Evolutionary conservation across 495 filamentous ascomycete genomes (phyloP), one percentile per base, ranked within the genome.

Genomic region (Immersiella caudata): DNA sequence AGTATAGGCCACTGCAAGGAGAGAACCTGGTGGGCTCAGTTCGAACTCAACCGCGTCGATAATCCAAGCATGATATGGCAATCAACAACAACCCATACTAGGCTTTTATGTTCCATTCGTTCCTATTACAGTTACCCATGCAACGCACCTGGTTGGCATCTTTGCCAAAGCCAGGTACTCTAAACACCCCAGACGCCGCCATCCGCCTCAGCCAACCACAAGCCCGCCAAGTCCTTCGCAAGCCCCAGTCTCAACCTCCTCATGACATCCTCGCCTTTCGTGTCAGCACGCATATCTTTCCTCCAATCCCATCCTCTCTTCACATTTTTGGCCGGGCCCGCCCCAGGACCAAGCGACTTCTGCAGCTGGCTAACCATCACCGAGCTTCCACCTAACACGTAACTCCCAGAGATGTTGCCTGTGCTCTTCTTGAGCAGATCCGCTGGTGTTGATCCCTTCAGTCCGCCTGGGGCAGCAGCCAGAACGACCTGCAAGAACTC

Each of bases 291-390:
- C 60, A 94, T 75, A 12, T 85, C 86, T 6, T 79, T 81, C 68
- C 93, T 79, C 93, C 93, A 97, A 79, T 97, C 93, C 93, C 93
- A 97, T 0, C 89, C 90, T 60, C 91, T 81, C 75, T 85, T 83
- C 18, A 81, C 69, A 29, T 79, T 76, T 70, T 84, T 83, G 75
- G 65, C 67, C 54, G 61, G 63, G 56, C 62, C n/a, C 29, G 68
- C 36, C 16, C 49, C 49, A 14, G 35, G 21, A 12, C 64, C 66
- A 14, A 86, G 82, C 3, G 81, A 86, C 59, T 80, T 83, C 58
- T 85, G 85, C 68, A 88, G 78, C 66, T 86, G 81, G n/a, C 86
- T 89, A 3, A 85, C 86, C 14, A 91, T 76, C 81, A 93, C 88
- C 26, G 89, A 89, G 72, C 86, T 92, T 20, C 90, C 91, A 22